Evolutionary conservation across 1,284 basidiomycete genomes (phyloP).

Genomic region (Leucoagaricus sp.): DNA sequence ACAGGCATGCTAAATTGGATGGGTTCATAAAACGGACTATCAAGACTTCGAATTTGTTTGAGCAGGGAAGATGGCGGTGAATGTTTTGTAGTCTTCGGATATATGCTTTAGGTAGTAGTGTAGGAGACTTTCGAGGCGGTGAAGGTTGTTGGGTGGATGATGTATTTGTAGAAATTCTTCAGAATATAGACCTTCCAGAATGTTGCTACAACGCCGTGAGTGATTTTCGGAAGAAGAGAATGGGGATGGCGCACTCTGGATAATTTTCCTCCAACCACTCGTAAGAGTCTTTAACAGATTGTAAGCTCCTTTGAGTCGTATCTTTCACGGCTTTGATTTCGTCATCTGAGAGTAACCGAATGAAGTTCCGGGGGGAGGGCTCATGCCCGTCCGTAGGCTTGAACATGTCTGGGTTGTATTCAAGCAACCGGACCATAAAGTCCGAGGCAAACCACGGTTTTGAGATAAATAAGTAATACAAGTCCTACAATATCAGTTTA

Average conservation of each 20-base stretch:
- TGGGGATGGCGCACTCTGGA: background rate
- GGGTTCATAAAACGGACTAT: background rate
- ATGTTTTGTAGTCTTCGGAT: background rate
- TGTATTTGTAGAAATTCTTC: background rate
- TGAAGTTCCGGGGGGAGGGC: constrained; percentile 9
- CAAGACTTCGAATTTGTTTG: background rate
- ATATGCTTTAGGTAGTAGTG: constrained; percentile 10
- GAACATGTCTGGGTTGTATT: constrained; percentile 10
- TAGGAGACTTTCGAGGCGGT: constrained; percentile 6
- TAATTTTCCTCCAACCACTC: constrained; percentile 8
- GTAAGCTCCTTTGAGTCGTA: background rate
- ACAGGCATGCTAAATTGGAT: background rate
- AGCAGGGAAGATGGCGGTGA: constrained; percentile 3
- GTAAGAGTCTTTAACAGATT: background rate
- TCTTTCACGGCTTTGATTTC: constrained; percentile 2
- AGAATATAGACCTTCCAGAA: constrained; percentile 7
- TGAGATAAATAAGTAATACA: constrained; percentile 5
- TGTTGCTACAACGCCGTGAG: background rate
- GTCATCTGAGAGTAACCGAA: background rate
- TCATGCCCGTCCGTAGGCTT: background rate
- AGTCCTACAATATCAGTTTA: background rate
- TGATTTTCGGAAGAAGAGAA: too few relatives aligned
- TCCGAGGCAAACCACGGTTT: constrained; percentile 12
- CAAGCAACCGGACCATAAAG: constrained; percentile 13
- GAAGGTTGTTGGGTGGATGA: background rate